Base-by-base conservation (phyloP, 192 early-diverging fungal species). In the Dissophora globulifera region DNA sequence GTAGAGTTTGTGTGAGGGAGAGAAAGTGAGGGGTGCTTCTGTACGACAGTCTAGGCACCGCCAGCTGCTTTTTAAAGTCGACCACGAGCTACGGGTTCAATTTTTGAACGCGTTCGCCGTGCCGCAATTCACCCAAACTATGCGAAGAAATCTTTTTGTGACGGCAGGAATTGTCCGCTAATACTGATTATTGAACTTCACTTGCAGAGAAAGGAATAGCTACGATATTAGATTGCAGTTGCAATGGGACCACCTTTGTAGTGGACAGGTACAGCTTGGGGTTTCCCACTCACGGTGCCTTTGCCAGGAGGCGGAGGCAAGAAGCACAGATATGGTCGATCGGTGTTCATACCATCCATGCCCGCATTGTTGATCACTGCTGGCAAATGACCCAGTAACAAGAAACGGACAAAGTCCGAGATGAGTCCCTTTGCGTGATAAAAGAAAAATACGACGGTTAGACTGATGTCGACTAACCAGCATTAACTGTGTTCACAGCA, bases 311-410 rank as follows among this genome's bases (percentile, higher is more conserved):
- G 62, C 2, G 42, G 51, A 25, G 62, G 62, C n/a, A 55, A 33
- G 31, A 65, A 65, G 52, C 62, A 53, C 2, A 55, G 62, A 31
- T 55, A 55, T 0, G 62, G 62, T 4, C 62, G 38, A 47, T 65
- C 52, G 2, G 62, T 38, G 62, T 65, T 65, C 52, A 65, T 65
- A 11, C 62, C 62, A 47, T 65, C 62, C 62, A 65, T 65, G 12
- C 62, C 62, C 41, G 40, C 1, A 22, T 65, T 65, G 16, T 55
- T 65, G 42, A 62, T 13, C 9, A 30, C 30, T 0, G 42, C 62
- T 8, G 43, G 62, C 41, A 57, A 23, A 16, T 64, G 51, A 2
- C 27, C 38, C 23, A 58, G 42, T 0, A 49, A 17, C 11, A 67
- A 5, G 23, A 58, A 67, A 10, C 65, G 55, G 1, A 58, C 17